A percentile compares a stretch with the other conserved stretches of the same genome.
Conservation (phyloP, 1,139 yeast species). For the Diutina siamensis region DNA sequence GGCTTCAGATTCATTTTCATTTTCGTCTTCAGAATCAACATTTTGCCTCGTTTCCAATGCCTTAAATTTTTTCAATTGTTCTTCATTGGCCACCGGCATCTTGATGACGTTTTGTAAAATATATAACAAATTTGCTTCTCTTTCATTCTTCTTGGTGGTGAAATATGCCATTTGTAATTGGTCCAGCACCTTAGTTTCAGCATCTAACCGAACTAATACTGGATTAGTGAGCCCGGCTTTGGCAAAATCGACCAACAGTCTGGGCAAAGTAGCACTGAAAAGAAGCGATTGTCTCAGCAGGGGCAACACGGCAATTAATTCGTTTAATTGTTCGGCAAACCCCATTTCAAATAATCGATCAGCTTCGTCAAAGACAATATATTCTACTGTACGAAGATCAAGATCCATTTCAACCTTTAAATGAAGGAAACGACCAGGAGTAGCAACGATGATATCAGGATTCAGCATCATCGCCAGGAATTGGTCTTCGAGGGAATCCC, state of each 20-base stretch:
- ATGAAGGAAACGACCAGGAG: slow-evolving; percentile 85
- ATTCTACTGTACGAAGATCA: slow-evolving; percentile 51
- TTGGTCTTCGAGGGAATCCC: slow-evolving; percentile 94
- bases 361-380: slow-evolving; percentile 84
- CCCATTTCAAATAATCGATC: slow-evolving; percentile 77
- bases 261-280: slow-evolving; percentile 85
- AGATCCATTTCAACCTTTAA: slow-evolving; percentile 44
- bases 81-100: slow-evolving; percentile 59
- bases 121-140: slow-evolving; percentile 78
- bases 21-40: slow-evolving; percentile 33
- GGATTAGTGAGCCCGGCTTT: slow-evolving; percentile 90
- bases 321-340: slow-evolving; percentile 57
- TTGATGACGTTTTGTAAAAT: slow-evolving; percentile 75
- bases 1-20: slow-evolving; percentile 33
- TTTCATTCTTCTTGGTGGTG: slow-evolving; percentile 68
- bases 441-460: slow-evolving; percentile 85
- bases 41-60: slow-evolving; percentile 38
- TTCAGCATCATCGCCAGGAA: slow-evolving; percentile 85
- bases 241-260: slow-evolving; percentile 59
- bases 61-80: slow-evolving; percentile 36
- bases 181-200: slow-evolving; percentile 40
- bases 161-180: slow-evolving; percentile 74
- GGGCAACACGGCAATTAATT: slow-evolving; percentile 59
- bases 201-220: slow-evolving; percentile 69
- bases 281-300: slow-evolving; percentile 89